These are phyloP conservation scores for Blastocladiella emersonii DNA, from an alignment of 371 early-diverging fungal species.

Conservation along the genomic window DNA sequence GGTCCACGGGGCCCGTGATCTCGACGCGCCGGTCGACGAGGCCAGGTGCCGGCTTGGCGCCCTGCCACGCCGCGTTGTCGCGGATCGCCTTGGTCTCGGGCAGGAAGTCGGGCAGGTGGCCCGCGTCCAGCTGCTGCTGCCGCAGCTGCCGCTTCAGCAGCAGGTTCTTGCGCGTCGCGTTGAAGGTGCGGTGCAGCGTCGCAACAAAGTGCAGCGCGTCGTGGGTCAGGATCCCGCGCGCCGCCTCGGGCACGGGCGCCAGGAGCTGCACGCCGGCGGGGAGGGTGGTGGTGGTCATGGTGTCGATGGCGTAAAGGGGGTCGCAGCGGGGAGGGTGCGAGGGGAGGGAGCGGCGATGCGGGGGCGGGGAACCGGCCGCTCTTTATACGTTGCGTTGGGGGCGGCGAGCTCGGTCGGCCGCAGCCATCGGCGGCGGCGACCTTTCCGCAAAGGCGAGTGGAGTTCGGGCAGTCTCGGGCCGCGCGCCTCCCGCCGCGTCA, in stretches of 20 bases:
- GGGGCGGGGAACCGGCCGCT: no score
- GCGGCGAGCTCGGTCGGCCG: no score
- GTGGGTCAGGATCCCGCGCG: slow-evolving; percentile 51
- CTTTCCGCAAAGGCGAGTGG: no score
- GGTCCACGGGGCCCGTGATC: slow-evolving; percentile 93
- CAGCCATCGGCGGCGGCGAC: no score
- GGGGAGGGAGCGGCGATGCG: no score
- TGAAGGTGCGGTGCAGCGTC: slow-evolving; percentile 72
- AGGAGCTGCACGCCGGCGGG: slow-evolving; percentile 22
- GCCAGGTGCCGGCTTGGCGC: slow-evolving; percentile 79
- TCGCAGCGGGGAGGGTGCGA: no score
- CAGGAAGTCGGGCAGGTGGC: slow-evolving; percentile 72
- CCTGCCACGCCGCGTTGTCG: slow-evolving; percentile 74
- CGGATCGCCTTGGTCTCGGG: slow-evolving; percentile 82
- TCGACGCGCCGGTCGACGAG: slow-evolving; percentile 85
- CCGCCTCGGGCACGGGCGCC: slow-evolving; percentile 23
- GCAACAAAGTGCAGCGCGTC: slow-evolving; percentile 70
- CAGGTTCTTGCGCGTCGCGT: slow-evolving; percentile 64
- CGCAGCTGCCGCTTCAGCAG: slow-evolving; percentile 55
- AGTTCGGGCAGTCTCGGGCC: no score
- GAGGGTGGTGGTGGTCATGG: slow-evolving; percentile 9
- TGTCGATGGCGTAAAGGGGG: not conserved
- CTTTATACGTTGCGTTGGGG: no score
- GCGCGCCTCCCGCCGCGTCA: no score
- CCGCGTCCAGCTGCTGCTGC: slow-evolving; percentile 63